These are phyloP conservation scores for Tolypocladium paradoxum DNA, from an alignment of 2,329 filamentous ascomycete species.

Conservation along the genomic window DNA sequence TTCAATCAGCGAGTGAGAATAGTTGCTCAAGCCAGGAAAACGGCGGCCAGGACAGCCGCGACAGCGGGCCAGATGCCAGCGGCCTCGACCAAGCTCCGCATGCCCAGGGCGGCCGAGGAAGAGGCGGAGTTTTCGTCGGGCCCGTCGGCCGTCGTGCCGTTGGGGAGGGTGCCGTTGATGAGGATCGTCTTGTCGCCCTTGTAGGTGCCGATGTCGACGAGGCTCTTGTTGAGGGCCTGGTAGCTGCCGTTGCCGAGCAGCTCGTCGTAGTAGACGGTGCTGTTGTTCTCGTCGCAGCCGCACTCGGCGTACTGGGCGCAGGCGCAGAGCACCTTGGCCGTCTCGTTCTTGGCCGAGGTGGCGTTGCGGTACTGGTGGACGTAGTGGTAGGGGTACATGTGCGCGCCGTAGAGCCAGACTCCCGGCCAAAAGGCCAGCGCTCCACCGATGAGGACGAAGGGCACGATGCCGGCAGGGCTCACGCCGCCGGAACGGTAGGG, in stretches of 20 bases:
- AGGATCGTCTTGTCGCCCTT: slow-evolving; percentile 43
- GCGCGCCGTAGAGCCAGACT: slow-evolving; percentile 52
- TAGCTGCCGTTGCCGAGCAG: slow-evolving; percentile 58
- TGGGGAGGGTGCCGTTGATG: slow-evolving; percentile 66
- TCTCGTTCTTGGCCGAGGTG: slow-evolving; percentile 29
- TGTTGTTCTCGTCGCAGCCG: slow-evolving; percentile 58
- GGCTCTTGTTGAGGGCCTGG: slow-evolving; percentile 43
- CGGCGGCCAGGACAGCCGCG: slow-evolving; percentile 31
- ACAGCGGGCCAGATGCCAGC: slow-evolving; percentile 41
- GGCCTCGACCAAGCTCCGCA: slow-evolving; percentile 22
- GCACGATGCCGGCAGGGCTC: slow-evolving; percentile 38
- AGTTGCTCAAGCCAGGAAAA: slow-evolving; percentile 27
- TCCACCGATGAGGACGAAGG: slow-evolving; percentile 38
- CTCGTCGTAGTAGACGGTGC: slow-evolving; percentile 46
- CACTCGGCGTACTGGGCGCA: slow-evolving; percentile 41
- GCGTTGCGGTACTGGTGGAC: slow-evolving; percentile 37
- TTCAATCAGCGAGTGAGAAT: background rate
- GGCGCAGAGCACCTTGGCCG: slow-evolving; percentile 31
- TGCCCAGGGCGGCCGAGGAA: slow-evolving; percentile 16
- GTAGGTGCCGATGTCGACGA: slow-evolving; percentile 46
- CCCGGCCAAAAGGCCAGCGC: slow-evolving; percentile 52
- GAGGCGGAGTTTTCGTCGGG: slow-evolving; percentile 21
- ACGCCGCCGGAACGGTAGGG: slow-evolving; percentile 52
- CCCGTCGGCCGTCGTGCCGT: slow-evolving; percentile 44
- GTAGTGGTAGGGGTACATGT: slow-evolving; percentile 41